phyloP scores from a whole-genome alignment of 2,329 filamentous ascomycete genomes.

The Sclerotinia spermophila region DNA sequence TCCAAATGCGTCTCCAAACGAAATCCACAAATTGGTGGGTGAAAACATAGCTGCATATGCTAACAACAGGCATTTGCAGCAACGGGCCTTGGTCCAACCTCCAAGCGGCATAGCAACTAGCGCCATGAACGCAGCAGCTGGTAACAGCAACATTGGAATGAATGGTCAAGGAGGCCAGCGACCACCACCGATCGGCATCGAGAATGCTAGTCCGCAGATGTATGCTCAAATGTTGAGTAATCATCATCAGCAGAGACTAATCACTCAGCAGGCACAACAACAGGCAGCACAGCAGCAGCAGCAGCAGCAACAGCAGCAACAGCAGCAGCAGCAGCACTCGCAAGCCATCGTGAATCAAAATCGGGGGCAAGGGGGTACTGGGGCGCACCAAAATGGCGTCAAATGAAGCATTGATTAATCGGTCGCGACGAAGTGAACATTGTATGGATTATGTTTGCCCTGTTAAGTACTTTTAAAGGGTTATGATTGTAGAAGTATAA shows the following conservation, averaged over 20 bases:
- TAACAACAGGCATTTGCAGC: slow-evolving; percentile 23
- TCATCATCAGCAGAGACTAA: slow-evolving; percentile 41
- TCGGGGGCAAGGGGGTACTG: slow-evolving; percentile 19
- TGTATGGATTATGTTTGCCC: neutral
- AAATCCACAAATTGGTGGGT: slow-evolving; percentile 36
- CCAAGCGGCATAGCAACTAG: slow-evolving; percentile 46
- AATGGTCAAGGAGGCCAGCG: slow-evolving; percentile 16
- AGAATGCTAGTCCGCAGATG: slow-evolving; percentile 43
- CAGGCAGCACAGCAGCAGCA: slow-evolving; percentile 36
- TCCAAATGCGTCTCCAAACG: slow-evolving; percentile 5
- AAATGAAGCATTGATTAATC: slow-evolving; percentile 8
- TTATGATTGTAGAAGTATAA: slow-evolving; percentile 17
- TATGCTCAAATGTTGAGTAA: slow-evolving; percentile 50
- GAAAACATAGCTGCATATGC: slow-evolving; percentile 28
- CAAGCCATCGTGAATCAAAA: slow-evolving; percentile 16
- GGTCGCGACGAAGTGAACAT: neutral
- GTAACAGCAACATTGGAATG: slow-evolving; percentile 31
- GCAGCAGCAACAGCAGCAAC: slow-evolving; percentile 22
- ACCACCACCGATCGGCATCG: slow-evolving; percentile 36
- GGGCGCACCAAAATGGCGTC: slow-evolving; percentile 19
- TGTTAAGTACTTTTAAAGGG: neutral
- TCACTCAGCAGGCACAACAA: neutral
- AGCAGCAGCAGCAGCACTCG: slow-evolving; percentile 17
- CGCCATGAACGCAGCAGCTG: slow-evolving; percentile 49
- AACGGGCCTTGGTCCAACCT: slow-evolving; percentile 37